phyloP scores from a whole-genome alignment of 2,329 filamentous ascomycete genomes.

The Alternaria burnsii region DNA sequence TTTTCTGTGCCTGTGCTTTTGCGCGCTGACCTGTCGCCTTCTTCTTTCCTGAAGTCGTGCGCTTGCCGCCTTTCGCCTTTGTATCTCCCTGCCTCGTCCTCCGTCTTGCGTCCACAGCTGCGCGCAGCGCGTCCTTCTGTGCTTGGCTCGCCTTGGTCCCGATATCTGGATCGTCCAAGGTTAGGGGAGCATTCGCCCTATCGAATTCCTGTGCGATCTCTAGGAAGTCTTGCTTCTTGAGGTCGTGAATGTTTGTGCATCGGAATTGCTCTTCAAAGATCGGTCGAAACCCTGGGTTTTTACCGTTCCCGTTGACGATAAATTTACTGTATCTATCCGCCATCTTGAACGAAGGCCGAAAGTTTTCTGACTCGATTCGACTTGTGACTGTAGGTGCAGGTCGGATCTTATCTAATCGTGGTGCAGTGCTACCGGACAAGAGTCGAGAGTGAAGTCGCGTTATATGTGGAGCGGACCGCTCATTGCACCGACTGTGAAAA shows the following conservation, averaged over 20 bases:
- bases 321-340: background rate
- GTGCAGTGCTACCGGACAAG: background rate
- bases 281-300: background rate
- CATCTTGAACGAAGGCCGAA: background rate
- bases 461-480: background rate
- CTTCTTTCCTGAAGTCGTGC: no score
- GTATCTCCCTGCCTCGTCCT: background rate
- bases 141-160: background rate
- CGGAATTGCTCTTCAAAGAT: background rate
- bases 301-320: background rate
- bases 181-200: background rate
- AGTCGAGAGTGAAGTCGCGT: background rate
- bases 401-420: fast-evolving
- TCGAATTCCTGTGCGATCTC: background rate
- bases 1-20: background rate
- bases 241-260: background rate
- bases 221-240: background rate
- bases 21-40: background rate
- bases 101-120: background rate
- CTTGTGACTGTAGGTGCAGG: background rate
- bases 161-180: background rate
- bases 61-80: background rate
- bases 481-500: background rate
- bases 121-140: background rate
- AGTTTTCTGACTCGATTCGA: background rate